phyloP scores from a whole-genome alignment of 306 rosid species.

The Hylodesmum podocarpum region DNA sequence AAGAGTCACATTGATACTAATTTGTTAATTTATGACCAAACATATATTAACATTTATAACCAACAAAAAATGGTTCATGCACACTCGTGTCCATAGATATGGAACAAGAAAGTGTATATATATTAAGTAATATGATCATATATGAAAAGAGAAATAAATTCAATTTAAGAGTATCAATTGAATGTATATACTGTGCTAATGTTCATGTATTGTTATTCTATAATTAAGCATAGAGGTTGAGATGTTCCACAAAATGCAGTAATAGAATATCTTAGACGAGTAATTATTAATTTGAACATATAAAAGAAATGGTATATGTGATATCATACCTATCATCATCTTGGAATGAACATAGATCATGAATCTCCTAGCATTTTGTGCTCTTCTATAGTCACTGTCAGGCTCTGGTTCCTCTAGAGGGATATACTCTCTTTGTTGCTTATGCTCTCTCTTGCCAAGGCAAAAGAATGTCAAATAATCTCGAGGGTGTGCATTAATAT shows the following conservation, averaged over 20 bases:
- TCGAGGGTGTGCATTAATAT: conserved; percentile 46
- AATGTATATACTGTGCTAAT: no score
- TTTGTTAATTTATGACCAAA: background rate
- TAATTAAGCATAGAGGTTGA: background rate
- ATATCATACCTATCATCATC: conserved; percentile 79
- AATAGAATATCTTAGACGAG: background rate
- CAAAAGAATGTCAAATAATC: conserved; percentile 77
- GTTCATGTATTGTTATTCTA: no score
- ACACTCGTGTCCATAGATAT: no score
- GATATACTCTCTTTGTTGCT: conserved; percentile 37
- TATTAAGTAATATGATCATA: no score
- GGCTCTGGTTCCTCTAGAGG: conserved; percentile 59
- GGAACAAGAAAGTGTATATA: no score
- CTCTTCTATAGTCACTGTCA: conserved; percentile 51
- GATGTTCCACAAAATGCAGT: background rate
- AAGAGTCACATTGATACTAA: background rate
- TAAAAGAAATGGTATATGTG: background rate
- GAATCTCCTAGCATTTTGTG: conserved; percentile 67
- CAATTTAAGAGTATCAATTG: no score
- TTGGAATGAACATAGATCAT: conserved; percentile 94
- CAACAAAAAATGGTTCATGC: no score
- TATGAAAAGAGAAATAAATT: no score
- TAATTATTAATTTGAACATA: background rate
- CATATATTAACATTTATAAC: no score
- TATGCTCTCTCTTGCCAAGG: conserved; percentile 67